Evolutionary conservation across 2,329 filamentous ascomycete genomes (phyloP).

Genomic region (Colletotrichum navitas): DNA sequence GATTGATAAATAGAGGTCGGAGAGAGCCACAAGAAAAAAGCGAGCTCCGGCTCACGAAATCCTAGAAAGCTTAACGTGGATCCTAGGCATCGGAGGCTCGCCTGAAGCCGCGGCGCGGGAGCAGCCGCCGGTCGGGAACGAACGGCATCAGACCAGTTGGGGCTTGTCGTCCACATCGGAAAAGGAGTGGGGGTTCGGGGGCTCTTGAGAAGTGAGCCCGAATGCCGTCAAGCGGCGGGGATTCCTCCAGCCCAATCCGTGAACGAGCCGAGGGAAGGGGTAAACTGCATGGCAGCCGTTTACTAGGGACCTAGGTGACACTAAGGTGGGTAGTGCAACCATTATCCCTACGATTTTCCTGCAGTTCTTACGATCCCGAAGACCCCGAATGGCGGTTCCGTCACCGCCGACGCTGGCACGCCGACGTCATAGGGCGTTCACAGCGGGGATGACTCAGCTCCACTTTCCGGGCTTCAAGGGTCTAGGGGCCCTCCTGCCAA

Average conservation of each 20-base stretch:
- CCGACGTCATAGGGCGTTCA: conserved; percentile 36
- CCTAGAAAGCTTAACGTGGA: neutral
- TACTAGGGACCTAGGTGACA: too few relatives aligned
- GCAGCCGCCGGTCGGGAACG: conserved; percentile 34
- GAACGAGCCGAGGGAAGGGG: neutral
- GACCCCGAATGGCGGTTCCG: conserved; percentile 30
- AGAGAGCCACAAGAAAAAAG: too few relatives aligned
- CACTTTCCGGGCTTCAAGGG: neutral
- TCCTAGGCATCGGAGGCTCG: conserved; percentile 5
- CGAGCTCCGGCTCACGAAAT: neutral
- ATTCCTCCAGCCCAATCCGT: neutral
- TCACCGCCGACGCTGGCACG: conserved; percentile 13
- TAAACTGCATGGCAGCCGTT: neutral
- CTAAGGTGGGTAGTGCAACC: too few relatives aligned
- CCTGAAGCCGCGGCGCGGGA: conserved; percentile 24
- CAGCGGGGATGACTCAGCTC: conserved; percentile 19
- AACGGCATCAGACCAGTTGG: conserved; percentile 21
- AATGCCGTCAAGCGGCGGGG: conserved; percentile 12
- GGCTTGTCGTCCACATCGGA: neutral
- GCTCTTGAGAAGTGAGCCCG: conserved; percentile 8
- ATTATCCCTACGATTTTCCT: too few relatives aligned
- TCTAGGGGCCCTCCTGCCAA: conserved; percentile 17
- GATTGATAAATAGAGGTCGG: neutral
- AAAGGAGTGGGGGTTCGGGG: neutral
- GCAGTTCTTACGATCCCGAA: conserved; percentile 8